phyloP scores from a whole-genome alignment of 495 filamentous ascomycete genomes.

The Penicillium crystallinum region DNA sequence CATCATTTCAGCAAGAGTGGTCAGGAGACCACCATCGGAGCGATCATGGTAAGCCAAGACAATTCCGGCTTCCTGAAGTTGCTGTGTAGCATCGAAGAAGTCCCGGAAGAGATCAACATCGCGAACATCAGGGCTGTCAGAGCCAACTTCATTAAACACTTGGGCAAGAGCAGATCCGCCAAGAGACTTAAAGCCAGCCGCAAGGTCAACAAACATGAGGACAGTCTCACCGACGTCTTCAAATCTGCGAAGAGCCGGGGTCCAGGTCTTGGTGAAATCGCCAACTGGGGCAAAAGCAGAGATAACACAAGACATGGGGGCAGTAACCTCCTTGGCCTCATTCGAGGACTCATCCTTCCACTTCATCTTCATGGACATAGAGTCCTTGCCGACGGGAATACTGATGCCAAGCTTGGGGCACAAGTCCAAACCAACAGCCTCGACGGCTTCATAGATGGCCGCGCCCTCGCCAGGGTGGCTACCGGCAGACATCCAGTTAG shows the following conservation, averaged over 20 bases:
- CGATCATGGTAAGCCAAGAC: constrained; percentile 94
- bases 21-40: constrained; percentile 90
- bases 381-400: constrained; percentile 96
- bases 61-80: constrained; percentile 78
- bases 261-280: constrained; percentile 84
- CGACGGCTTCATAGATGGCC: constrained; percentile 88
- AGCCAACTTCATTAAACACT: constrained; percentile 80
- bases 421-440: constrained; percentile 87
- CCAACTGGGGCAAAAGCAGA: constrained; percentile 82
- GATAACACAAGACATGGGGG: constrained; percentile 84
- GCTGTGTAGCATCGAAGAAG: constrained; percentile 83
- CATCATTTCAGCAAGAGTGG: constrained; percentile 94
- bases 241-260: constrained; percentile 71
- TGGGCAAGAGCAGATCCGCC: constrained; percentile 93
- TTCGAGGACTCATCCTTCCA: constrained; percentile 74
- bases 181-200: constrained; percentile 67
- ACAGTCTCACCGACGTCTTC: constrained; percentile 89
- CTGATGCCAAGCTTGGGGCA: constrained; percentile 78
- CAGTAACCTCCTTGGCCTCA: constrained; percentile 75
- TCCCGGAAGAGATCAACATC: constrained; percentile 78
- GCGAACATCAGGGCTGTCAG: constrained; percentile 78
- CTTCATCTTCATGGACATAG: constrained; percentile 97
- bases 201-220: constrained; percentile 87
- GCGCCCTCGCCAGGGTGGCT: constrained; percentile 92
- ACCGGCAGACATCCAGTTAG: constrained; percentile 98